Conservation (phyloP, 768 basidiomycete genomes). For the Crassisporium funariophilum region DNA sequence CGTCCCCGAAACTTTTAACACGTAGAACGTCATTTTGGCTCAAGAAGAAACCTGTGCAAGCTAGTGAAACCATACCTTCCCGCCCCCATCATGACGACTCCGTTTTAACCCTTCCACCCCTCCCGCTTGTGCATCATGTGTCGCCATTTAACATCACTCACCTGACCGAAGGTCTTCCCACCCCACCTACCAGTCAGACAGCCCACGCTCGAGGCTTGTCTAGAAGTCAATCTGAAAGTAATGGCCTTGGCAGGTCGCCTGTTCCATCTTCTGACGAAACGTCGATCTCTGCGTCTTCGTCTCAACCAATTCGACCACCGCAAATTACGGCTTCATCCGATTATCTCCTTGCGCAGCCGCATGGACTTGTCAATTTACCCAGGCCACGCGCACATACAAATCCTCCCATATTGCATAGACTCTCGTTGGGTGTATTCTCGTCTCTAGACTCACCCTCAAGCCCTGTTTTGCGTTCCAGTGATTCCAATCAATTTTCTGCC, state of each 20-base stretch:
- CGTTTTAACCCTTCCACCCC: slow-evolving; percentile 18
- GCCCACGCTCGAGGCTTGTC: background rate
- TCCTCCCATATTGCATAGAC: slow-evolving; percentile 68
- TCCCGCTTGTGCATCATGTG: slow-evolving; percentile 31
- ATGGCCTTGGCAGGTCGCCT: slow-evolving; percentile 1
- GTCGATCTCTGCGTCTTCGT: background rate
- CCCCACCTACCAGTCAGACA: slow-evolving; percentile 2
- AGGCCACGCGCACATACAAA: slow-evolving; percentile 57
- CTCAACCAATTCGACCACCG: background rate
- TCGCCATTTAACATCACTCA: slow-evolving; percentile 27
- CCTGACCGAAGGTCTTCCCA: slow-evolving; percentile 5
- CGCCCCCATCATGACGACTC: slow-evolving; percentile 12
- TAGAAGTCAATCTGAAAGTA: slow-evolving; percentile 4
- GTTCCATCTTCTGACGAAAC: slow-evolving; percentile 6
- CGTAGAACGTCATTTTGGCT: slow-evolving; percentile 73
- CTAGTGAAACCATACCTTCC: slow-evolving; percentile 4
- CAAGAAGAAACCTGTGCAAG: slow-evolving; percentile 40
- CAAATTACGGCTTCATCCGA: background rate
- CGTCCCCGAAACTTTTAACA: slow-evolving; percentile 42
- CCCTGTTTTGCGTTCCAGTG: slow-evolving; percentile 21
- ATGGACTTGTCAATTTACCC: slow-evolving; percentile 3
- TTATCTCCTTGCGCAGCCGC: background rate
- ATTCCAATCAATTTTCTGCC: slow-evolving; percentile 13
- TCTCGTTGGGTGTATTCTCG: slow-evolving; percentile 68
- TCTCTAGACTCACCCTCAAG: slow-evolving; percentile 37